These are phyloP conservation scores for Meredithiella fracta DNA, from an alignment of 2,329 filamentous ascomycete genomes.

Conservation along the genomic window DNA sequence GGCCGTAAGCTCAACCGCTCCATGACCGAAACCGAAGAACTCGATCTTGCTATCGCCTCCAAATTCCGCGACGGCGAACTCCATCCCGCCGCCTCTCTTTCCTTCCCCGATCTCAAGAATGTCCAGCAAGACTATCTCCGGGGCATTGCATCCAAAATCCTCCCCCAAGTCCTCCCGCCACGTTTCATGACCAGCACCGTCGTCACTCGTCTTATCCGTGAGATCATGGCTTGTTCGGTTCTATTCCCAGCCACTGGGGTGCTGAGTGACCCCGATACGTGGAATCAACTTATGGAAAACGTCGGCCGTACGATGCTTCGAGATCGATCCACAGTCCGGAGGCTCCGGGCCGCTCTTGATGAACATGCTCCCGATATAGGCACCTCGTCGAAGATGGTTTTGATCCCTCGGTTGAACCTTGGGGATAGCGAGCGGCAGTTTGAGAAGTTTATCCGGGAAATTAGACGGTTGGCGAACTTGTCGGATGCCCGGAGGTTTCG, in stretches of 20 bases:
- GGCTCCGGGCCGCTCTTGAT: constrained; percentile 78
- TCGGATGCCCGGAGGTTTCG: constrained; percentile 86
- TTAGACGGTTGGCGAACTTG: constrained; percentile 74
- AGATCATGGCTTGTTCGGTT: constrained; percentile 87
- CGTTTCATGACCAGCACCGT: constrained; percentile 62
- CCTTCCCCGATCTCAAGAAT: constrained; percentile 67
- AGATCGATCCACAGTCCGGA: constrained; percentile 86
- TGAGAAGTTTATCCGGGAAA: constrained; percentile 81
- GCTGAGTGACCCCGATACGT: constrained; percentile 82
- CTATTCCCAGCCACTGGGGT: constrained; percentile 65
- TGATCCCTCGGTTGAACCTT: constrained; percentile 64
- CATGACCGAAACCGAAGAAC: constrained; percentile 88
- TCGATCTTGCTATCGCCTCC: constrained; percentile 86
- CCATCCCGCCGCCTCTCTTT: constrained; percentile 69
- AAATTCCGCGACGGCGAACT: constrained; percentile 82
- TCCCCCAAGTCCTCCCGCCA: constrained; percentile 59
- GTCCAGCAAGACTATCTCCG: constrained; percentile 82
- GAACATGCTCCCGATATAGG: constrained; percentile 78
- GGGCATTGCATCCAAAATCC: constrained; percentile 50
- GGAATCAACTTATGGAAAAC: constrained; percentile 92
- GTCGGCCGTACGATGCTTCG: constrained; percentile 76
- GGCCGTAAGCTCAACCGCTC: constrained; percentile 76
- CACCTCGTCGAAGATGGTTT: constrained; percentile 43
- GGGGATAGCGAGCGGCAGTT: constrained; percentile 84
- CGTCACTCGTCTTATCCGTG: constrained; percentile 65